These are phyloP conservation scores for Populus hybrid DNA, from an alignment of 441 rosid genomes.

Conservation along the genomic window DNA sequence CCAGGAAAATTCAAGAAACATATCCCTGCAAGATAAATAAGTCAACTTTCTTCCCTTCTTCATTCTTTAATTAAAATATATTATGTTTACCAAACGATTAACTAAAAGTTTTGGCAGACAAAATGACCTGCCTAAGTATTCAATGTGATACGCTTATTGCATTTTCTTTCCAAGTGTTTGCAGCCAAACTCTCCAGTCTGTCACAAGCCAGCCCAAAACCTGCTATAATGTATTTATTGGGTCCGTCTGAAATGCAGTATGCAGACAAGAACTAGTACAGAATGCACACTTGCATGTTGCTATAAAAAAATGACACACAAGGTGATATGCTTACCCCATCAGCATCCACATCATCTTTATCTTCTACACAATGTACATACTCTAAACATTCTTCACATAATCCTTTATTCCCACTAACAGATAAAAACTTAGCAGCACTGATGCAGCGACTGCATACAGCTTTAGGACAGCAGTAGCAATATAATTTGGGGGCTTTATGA, in stretches of 20 bases:
- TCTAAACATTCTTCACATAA: constrained; percentile 45
- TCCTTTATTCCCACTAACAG: constrained; percentile 40
- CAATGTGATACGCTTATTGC: neutral
- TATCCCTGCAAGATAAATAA: neutral
- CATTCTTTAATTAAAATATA: neutral
- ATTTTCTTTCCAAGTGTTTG: neutral
- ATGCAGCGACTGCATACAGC: constrained; percentile 47
- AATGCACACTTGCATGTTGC: neutral
- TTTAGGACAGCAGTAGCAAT: constrained; percentile 56
- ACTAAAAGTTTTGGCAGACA: neutral
- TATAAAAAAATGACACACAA: neutral
- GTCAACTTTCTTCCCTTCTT: neutral
- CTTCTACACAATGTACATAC: constrained; percentile 46
- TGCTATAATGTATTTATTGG: neutral
- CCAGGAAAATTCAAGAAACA: neutral
- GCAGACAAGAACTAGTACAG: neutral
- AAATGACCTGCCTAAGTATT: neutral
- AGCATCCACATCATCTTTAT: constrained; percentile 32
- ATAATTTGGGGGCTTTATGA: constrained; percentile 34
- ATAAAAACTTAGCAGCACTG: constrained; percentile 32
- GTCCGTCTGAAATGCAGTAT: neutral
- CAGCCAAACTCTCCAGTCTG: neutral
- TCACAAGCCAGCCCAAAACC: neutral
- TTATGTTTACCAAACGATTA: neutral
- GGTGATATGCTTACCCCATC: constrained; percentile 37